These are phyloP conservation scores for Colletotrichum acutatum DNA, from an alignment of 2,329 filamentous ascomycete genomes.

Conservation along the genomic window DNA sequence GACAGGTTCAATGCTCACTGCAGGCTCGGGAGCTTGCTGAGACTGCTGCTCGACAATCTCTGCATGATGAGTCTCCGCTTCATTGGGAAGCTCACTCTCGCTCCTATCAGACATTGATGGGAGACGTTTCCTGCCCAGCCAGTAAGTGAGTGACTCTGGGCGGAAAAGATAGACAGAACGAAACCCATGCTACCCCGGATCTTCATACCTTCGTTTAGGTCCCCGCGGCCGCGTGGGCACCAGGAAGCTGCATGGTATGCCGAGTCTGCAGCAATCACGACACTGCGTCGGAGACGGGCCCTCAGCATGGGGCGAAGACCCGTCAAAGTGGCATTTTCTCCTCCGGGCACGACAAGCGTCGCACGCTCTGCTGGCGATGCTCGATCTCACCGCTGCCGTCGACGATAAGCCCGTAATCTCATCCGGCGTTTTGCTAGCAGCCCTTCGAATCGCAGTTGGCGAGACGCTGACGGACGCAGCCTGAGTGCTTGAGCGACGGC, in stretches of 20 bases:
- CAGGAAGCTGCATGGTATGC: slow-evolving; percentile 39
- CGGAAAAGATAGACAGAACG: background rate
- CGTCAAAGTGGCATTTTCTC: slow-evolving; percentile 39
- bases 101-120: slow-evolving; percentile 24
- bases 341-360: slow-evolving; percentile 40
- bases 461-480: background rate
- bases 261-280: slow-evolving; percentile 36
- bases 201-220: slow-evolving; percentile 38
- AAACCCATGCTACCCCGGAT: background rate
- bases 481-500: slow-evolving; percentile 15
- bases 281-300: slow-evolving; percentile 23
- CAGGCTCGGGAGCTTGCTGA: background rate
- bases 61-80: background rate
- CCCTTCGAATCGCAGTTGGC: slow-evolving; percentile 5
- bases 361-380: slow-evolving; percentile 39
- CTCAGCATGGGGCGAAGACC: background rate
- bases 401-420: background rate
- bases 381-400: background rate
- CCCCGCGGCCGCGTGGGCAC: slow-evolving; percentile 40
- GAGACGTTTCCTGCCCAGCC: slow-evolving; percentile 22
- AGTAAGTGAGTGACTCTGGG: background rate
- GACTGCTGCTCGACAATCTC: background rate
- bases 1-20: slow-evolving; percentile 2
- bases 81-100: background rate
- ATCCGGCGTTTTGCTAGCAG: slow-evolving; percentile 12